Evolutionary conservation across 2,329 filamentous ascomycete species (phyloP).

Genomic region (Phaeophleospora eucalypticola): DNA sequence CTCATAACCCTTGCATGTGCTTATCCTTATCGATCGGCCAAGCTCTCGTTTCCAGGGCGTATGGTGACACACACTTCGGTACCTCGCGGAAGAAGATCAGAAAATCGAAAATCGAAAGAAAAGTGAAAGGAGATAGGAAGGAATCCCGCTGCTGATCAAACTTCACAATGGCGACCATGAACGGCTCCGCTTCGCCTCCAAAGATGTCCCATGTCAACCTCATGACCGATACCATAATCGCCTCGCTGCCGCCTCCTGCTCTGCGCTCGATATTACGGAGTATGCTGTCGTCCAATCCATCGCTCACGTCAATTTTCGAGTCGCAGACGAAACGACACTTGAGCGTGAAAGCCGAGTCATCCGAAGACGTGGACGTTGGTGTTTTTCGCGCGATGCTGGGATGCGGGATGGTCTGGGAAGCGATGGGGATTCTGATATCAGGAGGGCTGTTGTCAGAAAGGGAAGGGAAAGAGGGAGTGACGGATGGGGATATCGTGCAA

Average conservation of each 20-base stretch:
- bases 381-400: constrained; percentile 12
- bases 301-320: constrained; percentile 14
- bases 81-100: no score
- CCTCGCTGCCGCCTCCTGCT: constrained; percentile 13
- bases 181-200: no score
- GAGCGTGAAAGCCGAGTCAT: background rate
- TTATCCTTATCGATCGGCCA: no score
- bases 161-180: no score
- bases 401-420: constrained; percentile 15
- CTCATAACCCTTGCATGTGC: no score
- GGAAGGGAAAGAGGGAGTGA: constrained; percentile 17
- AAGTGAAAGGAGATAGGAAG: no score
- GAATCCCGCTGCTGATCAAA: no score
- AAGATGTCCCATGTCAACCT: constrained; percentile 22
- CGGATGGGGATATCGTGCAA: constrained; percentile 19
- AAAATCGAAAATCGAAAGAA: no score
- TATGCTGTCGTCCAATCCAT: constrained; percentile 15
- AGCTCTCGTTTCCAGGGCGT: no score
- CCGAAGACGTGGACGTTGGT: no score
- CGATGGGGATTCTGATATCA: background rate
- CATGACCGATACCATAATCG: constrained; percentile 19
- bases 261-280: constrained; percentile 15
- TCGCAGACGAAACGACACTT: constrained; percentile 10
- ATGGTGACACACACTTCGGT: no score
- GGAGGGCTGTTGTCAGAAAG: background rate